Percentiles rank a stretch among this genome's conserved stretches.
Evolutionary conservation across 495 filamentous ascomycete genomes (phyloP).

Genomic region (Xylaria telfairii): DNA sequence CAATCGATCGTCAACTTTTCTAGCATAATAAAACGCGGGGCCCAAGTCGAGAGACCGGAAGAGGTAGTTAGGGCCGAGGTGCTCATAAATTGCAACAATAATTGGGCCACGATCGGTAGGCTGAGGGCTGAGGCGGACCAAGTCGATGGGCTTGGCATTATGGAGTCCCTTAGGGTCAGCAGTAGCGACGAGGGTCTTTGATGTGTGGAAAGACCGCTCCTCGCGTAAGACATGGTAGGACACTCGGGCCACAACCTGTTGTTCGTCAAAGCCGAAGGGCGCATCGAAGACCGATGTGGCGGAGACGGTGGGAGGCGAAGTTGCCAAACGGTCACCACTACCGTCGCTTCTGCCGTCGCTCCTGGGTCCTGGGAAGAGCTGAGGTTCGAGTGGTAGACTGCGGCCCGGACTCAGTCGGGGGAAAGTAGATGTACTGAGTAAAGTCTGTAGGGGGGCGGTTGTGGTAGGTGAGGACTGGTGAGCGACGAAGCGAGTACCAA

Average conservation of each 20-base stretch:
- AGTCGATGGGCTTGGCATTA: slow-evolving; percentile 75
- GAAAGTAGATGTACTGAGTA: slow-evolving; percentile 40
- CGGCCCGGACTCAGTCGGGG: slow-evolving; percentile 41
- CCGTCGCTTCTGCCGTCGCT: slow-evolving; percentile 19
- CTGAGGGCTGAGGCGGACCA: slow-evolving; percentile 67
- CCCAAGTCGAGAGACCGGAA: slow-evolving; percentile 74
- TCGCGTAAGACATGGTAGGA: slow-evolving; percentile 80
- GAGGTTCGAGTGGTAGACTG: slow-evolving; percentile 42
- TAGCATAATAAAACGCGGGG: slow-evolving; percentile 69
- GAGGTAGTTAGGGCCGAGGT: slow-evolving; percentile 76
- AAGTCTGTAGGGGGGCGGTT: slow-evolving; percentile 34
- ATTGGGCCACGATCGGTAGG: slow-evolving; percentile 69
- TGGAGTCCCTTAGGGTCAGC: slow-evolving; percentile 76
- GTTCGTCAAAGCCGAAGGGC: slow-evolving; percentile 48
- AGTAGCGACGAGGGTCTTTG: slow-evolving; percentile 69
- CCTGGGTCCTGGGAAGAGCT: slow-evolving; percentile 33
- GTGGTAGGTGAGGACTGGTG: slow-evolving; percentile 41
- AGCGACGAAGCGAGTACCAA: slow-evolving; percentile 54
- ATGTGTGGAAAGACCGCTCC: slow-evolving; percentile 83
- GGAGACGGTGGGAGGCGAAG: slow-evolving; percentile 38
- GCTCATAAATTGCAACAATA: slow-evolving; percentile 77
- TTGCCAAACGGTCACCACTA: slow-evolving; percentile 46
- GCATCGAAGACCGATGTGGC: slow-evolving; percentile 37
- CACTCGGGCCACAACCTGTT: slow-evolving; percentile 72
- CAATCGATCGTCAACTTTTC: slow-evolving; percentile 55